Conservation (phyloP, 345 rosid genomes). For the Punica granatum region DNA sequence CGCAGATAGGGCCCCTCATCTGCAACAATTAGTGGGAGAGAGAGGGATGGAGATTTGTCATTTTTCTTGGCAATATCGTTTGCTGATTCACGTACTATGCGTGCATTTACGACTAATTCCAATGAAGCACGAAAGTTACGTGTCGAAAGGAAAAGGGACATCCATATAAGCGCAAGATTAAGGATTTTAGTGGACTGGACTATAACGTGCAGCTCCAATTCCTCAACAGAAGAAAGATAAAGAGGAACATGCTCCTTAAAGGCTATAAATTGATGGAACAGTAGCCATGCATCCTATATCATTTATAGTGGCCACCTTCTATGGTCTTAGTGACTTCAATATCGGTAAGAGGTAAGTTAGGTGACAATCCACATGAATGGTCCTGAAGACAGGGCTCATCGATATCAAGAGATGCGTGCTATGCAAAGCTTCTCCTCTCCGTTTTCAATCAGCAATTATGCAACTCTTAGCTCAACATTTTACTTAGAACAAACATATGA, state of each 20-base stretch:
- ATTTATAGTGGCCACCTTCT: slow-evolving; percentile 10
- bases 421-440: too few relatives aligned
- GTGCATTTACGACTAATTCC: background rate
- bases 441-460: too few relatives aligned
- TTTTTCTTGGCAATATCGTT: background rate
- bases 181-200: slow-evolving; percentile 1
- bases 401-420: too few relatives aligned
- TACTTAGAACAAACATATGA: too few relatives aligned
- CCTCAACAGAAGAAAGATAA: background rate
- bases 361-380: background rate
- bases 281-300: background rate
- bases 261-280: background rate
- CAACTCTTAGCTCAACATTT: too few relatives aligned
- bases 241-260: background rate
- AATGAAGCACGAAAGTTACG: background rate
- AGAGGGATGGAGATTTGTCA: background rate
- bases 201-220: background rate
- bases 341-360: background rate
- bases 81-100: background rate
- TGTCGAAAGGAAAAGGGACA: background rate
- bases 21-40: background rate
- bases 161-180: background rate
- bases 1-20: background rate
- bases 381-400: background rate
- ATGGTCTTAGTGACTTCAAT: background rate